A percentile compares a stretch with the other conserved stretches of the same genome.
Conservation (phyloP, 352 stramenopile species). For the Globisporangium iwayamae region DNA sequence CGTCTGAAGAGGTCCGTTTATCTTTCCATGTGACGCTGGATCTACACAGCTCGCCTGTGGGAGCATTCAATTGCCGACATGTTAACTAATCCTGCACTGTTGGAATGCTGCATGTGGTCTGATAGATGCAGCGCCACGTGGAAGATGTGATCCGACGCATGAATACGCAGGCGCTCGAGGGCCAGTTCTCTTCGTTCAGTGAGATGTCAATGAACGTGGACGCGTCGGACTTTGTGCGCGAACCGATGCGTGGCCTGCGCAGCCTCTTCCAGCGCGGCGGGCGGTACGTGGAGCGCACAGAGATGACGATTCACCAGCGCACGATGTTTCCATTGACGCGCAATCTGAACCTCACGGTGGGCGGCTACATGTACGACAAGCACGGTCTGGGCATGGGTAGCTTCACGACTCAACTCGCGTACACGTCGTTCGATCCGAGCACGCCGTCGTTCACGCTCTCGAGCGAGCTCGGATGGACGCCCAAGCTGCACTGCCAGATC, state of each 20-base stretch:
- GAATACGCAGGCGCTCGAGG: slow-evolving; percentile 70
- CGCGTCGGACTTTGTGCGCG: slow-evolving; percentile 64
- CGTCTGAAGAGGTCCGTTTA: slow-evolving; percentile 28
- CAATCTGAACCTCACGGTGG: slow-evolving; percentile 56
- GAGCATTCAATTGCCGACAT: background rate
- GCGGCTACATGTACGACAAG: slow-evolving; percentile 85
- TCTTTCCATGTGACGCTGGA: background rate
- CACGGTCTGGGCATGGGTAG: slow-evolving; percentile 64
- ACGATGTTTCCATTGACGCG: slow-evolving; percentile 61
- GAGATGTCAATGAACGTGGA: slow-evolving; percentile 82
- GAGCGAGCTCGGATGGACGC: slow-evolving; percentile 73
- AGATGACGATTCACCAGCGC: slow-evolving; percentile 82
- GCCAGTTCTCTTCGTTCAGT: slow-evolving; percentile 76
- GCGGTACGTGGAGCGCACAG: slow-evolving; percentile 52
- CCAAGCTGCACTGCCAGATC: slow-evolving; percentile 72
- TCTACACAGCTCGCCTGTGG: background rate
- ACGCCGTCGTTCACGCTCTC: slow-evolving; percentile 54
- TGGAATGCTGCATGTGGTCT: background rate
- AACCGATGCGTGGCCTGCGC: slow-evolving; percentile 52
- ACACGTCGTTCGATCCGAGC: slow-evolving; percentile 64
- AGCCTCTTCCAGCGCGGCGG: slow-evolving; percentile 43
- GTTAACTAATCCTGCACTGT: background rate
- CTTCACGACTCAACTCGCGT: slow-evolving; percentile 60
- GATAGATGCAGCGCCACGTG: slow-evolving; percentile 45
- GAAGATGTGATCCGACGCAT: slow-evolving; percentile 53